Evolutionary conservation across 176 grass and related monocot species (phyloP), one percentile per base, ranked within the genome.

Genomic region (Tillandsia leiboldiana): DNA sequence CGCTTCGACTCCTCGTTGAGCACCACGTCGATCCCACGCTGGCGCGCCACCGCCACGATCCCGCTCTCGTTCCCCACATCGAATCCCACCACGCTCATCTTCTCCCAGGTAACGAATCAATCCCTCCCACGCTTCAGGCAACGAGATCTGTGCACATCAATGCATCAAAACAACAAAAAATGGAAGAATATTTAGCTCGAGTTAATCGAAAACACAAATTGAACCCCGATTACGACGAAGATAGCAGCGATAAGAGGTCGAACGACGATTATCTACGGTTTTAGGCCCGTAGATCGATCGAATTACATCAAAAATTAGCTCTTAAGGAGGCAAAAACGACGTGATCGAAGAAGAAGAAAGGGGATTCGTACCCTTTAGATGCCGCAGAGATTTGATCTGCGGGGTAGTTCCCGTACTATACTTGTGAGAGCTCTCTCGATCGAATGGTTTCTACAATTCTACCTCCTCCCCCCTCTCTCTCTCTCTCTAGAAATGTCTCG

Each of bases 1-100:
- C 93, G 83, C 66, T 92, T 97, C 48, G 89, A 97, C 72, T 92
- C 93, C 68, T 97, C 88, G 20, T 97, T 97, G 73, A 97, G 86
- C 1, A 92, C 87, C 50, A 97, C 88, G 26, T 97, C 93, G 22
- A 97, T 91, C 14, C 89, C 93, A 1, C 93, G 84, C 68, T 92
- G 93, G 81, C 93, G 81, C 8, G 93, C 89, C 2, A 97, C 89
- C 0, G 83, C 93, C 8, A 97, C 86, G 59, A 86, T 92, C 86
- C 83, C 87, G 64, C 84, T 97, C 73, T 91, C 86, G 48, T 92
- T 97, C 13, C 93, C 92, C 0, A 97, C 26, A 48, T 97, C 93
- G 65, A 92, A 92, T 12, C 93, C 93, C 10, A 90, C 88, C 28
- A 96, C 92, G 51, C 92, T 96, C 92, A 96, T 96, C 68, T 77